Evolutionary conservation across 1,139 yeast genomes (phyloP), one percentile per base, ranked within the genome.

Genomic region (Yamadazyma trypodendri): DNA sequence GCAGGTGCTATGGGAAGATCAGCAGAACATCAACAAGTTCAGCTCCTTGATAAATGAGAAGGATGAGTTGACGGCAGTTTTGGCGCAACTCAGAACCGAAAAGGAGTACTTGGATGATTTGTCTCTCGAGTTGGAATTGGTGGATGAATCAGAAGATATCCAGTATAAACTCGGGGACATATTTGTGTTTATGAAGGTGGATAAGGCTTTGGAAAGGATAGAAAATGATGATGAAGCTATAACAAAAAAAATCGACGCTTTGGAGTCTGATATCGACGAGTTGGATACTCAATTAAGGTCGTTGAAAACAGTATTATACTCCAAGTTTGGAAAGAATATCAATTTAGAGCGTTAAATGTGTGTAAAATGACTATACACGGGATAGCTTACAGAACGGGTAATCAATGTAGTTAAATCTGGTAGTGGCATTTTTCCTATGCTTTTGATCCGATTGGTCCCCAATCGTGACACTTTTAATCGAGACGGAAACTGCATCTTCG

Each of bases 21-120:
- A 92, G 64, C 81, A 84, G 55, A 78, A 78, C 55, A 92, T 92
- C 65, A 92, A 92, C 60, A 79, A 80, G 56, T 92, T 92, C 55
- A 87, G 96, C 17, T 83, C 89, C 37, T 71, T 89, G 44, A 86
- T 89, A 44, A 70, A 79, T 46, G 78, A 83, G 44, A 79, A 82
- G 50, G 87, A 85, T 48, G 72, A 71, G 22, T 58, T 79, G 18
- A 68, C 72, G 31, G 73, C 63, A n/a, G 70, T 70, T 35, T 66
- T 86, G 33, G 63, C 66, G 24, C 64, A 65, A 39, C 68, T 72
- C 44, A 69, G 74, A 49, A 75, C 77, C 40, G 96, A 89, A 53
- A 86, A 87, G 52, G 97, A 90, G 54, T 88, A 87, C 54, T 66
- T 90, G 30, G 96, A 88, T 49, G 98, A 92, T 55, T 81, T 89